Percentiles rank a stretch among this genome's conserved stretches.
Conservation (phyloP, 768 basidiomycete genomes). For the Lepiota venenata region DNA sequence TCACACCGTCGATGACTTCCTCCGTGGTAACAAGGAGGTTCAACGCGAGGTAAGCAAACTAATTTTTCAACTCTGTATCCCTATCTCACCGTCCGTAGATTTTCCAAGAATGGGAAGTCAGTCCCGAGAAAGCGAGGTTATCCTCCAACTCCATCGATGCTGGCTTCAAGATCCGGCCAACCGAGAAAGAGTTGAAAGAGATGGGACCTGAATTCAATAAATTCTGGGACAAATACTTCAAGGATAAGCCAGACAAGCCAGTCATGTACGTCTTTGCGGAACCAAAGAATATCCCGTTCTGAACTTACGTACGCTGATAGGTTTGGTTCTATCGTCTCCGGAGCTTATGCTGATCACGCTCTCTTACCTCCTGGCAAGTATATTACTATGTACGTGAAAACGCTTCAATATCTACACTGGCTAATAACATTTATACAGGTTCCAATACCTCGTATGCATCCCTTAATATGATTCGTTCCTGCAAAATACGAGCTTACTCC, state of each 20-base stretch:
- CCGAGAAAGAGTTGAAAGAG: slow-evolving; percentile 65
- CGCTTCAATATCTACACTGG: not conserved
- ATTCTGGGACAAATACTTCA: slow-evolving; percentile 70
- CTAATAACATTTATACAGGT: slow-evolving; percentile 26
- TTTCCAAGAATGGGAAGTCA: slow-evolving; percentile 62
- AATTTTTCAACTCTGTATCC: not conserved
- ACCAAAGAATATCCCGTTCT: too few relatives aligned
- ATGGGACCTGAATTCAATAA: slow-evolving; percentile 77
- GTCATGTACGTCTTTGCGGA: slow-evolving; percentile 47
- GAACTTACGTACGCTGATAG: slow-evolving; percentile 13
- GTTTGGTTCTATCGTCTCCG: slow-evolving; percentile 56
- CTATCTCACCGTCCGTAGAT: slow-evolving; percentile 26
- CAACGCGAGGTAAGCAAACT: slow-evolving; percentile 46
- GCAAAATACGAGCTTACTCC: not conserved
- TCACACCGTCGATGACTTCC: slow-evolving; percentile 63
- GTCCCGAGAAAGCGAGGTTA: slow-evolving; percentile 64
- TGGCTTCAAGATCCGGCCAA: slow-evolving; percentile 75
- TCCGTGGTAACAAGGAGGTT: slow-evolving; percentile 58
- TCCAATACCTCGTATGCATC: slow-evolving; percentile 54
- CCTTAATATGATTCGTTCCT: too few relatives aligned
- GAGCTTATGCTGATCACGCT: slow-evolving; percentile 68
- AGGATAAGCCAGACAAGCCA: slow-evolving; percentile 78
- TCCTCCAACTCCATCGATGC: slow-evolving; percentile 74
- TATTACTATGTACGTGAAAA: slow-evolving; percentile 53
- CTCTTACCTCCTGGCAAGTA: slow-evolving; percentile 71